Base-by-base conservation (phyloP, 805 yeast genomes). In the Dipodascus albidus region DNA sequence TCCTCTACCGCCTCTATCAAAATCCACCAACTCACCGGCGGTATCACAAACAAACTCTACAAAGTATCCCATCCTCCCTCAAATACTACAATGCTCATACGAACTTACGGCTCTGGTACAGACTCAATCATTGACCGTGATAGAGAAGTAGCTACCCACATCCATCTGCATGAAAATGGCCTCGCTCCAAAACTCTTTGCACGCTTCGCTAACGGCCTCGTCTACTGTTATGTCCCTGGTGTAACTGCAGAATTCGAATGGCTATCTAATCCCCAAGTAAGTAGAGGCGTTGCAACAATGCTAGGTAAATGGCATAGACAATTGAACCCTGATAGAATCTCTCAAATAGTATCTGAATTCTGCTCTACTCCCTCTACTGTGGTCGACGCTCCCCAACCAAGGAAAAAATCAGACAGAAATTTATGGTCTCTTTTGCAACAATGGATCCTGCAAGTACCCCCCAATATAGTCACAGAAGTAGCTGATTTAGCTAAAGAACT, bases 101-200 rank as follows among this genome's bases (percentile, higher is more conserved):
- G 93, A 55, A 82, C 85, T 0, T 85, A 85, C 59, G 93, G 93
- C 6, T 76, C 78, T 54, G 89, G 89, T 11, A 85, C 93, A 0
- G 77, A 75, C 53, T 69, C 81, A 38, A 83, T 85, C 51, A 85
- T 85, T 33, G 89, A 85, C 65, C 71, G 93, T 57, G 82, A 82
- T 58, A 70, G 89, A 38, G 93, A 85, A 63, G 82, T 80, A 62
- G 82, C 83, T 19, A 82, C 85, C 54, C 91, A 85, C 63, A 63
- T 81, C 50, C 77, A 80, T 52, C 72, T 85, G 51, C 75, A 81
- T 59, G 73, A 82, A 2, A 70, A 80, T 47, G 70, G 73, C 2
- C 73, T 85, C 56, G 91, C 91, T 0, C 87, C 93, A 1, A 74
- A 82, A 0, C 74, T 85, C 23, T 78, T 78, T 62, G 83, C 86